A percentile compares a stretch with the other conserved stretches of the same genome.
Evolutionary conservation across 108 stramenopile species (phyloP).

Genomic region (Parmales sp.): DNA sequence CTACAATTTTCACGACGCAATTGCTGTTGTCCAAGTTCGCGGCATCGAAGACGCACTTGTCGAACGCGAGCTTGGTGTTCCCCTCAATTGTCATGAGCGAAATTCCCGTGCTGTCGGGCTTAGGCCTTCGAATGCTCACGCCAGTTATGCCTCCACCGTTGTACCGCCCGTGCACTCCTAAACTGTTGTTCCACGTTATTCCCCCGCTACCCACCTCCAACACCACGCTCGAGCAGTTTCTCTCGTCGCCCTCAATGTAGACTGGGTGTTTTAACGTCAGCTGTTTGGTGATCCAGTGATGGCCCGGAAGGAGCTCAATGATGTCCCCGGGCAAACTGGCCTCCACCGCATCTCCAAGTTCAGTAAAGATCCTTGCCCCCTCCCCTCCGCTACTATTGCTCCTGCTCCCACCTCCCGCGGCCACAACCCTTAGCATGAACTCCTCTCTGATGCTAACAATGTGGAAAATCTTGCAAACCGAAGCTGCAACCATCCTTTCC

Average conservation of each 20-base stretch:
- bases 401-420: slow-evolving; percentile 68
- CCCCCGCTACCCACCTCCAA: slow-evolving; percentile 62
- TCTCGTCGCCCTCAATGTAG: slow-evolving; percentile 65
- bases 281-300: slow-evolving; percentile 64
- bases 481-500: slow-evolving; percentile 43
- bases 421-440: slow-evolving; percentile 19
- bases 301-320: slow-evolving; percentile 49
- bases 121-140: slow-evolving; percentile 62
- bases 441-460: background rate
- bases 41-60: background rate
- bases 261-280: slow-evolving; percentile 46
- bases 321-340: slow-evolving; percentile 63
- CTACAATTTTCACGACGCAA: background rate
- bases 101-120: background rate
- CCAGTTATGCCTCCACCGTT: slow-evolving; percentile 76
- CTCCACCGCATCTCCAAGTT: slow-evolving; percentile 53
- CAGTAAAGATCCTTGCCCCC: slow-evolving; percentile 56
- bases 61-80: background rate
- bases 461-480: slow-evolving; percentile 32
- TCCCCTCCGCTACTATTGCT: slow-evolving; percentile 39
- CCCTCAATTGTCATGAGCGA: background rate
- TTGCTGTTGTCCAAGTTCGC: background rate
- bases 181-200: slow-evolving; percentile 46
- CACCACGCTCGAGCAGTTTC: slow-evolving; percentile 63
- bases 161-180: too few species aligned